These are phyloP conservation scores for Geotrichum fermentans DNA, from an alignment of 1,139 yeast genomes.

Conservation along the genomic window DNA sequence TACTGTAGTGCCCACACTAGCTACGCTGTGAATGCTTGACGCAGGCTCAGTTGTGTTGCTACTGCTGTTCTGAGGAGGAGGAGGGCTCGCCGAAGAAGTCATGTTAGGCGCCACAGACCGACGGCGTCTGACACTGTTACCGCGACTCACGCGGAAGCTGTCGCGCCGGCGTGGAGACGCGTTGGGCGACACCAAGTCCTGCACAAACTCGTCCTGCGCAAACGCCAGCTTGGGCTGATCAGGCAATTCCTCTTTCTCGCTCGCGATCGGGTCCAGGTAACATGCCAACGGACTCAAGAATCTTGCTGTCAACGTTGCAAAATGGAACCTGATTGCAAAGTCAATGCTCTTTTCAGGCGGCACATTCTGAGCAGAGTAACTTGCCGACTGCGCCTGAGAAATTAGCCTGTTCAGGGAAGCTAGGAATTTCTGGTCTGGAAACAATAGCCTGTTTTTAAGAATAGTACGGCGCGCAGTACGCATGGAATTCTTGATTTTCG, in stretches of 20 bases:
- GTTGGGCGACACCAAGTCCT: conserved; percentile 7
- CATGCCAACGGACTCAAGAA: conserved; percentile 18
- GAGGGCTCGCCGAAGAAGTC: neutral
- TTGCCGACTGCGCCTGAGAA: neutral
- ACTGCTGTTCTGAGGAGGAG: neutral
- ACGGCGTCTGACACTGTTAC: neutral
- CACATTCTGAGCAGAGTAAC: neutral
- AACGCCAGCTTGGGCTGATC: conserved; percentile 3
- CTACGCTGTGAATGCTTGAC: neutral
- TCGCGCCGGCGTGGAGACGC: conserved; percentile 7
- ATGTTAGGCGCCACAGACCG: conserved; percentile 1
- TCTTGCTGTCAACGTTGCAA: conserved; percentile 20
- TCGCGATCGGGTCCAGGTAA: conserved; percentile 5
- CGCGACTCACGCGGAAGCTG: neutral
- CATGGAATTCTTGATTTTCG: conserved; percentile 3
- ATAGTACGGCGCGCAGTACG: conserved; percentile 6
- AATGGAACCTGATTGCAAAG: conserved; percentile 20
- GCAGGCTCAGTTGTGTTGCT: neutral
- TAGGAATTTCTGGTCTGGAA: conserved; percentile 16
- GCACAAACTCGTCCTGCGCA: conserved; percentile 10
- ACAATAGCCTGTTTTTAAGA: conserved; percentile 10
- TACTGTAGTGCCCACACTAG: neutral
- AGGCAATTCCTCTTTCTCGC: neutral
- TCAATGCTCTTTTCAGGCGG: conserved; percentile 15
- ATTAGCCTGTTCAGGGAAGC: conserved; percentile 1